A percentile compares a stretch with the other conserved stretches of the same genome.
phyloP scores from a whole-genome alignment of 106 monocot genomes.

The Ottelia alismoides region DNA sequence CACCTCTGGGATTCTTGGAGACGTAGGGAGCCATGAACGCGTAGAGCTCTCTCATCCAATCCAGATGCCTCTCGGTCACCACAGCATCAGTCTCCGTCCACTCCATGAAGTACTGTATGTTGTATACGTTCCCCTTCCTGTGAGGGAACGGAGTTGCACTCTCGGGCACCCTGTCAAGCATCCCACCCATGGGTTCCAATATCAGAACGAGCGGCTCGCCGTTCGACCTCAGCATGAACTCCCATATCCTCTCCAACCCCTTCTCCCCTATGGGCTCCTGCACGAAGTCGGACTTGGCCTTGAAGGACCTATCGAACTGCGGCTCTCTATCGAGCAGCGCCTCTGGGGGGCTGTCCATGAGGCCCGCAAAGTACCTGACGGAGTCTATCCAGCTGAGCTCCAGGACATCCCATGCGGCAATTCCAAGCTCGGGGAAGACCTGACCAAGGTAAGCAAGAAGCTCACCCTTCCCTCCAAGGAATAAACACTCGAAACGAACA shows the following conservation, averaged over 20 bases:
- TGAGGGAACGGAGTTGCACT: conserved; percentile 1
- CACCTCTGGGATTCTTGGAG: background rate
- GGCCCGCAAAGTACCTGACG: conserved; percentile 3
- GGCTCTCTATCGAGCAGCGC: background rate
- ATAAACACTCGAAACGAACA: background rate
- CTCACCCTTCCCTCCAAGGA: background rate
- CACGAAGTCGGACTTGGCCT: conserved; percentile 13
- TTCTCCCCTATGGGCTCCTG: conserved; percentile 2
- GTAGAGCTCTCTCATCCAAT: conserved; percentile 10
- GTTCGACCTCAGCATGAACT: background rate
- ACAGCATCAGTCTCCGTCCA: background rate
- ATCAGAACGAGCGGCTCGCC: background rate
- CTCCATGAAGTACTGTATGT: conserved; percentile 6
- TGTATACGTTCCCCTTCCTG: conserved; percentile 3
- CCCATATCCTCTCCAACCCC: background rate
- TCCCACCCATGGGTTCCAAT: conserved; percentile 5
- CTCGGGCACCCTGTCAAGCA: background rate
- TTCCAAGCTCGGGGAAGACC: conserved; percentile 3
- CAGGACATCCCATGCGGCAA: background rate
- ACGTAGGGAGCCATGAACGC: conserved; percentile 2
- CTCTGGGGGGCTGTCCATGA: background rate
- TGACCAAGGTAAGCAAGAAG: background rate
- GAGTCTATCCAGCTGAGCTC: conserved; percentile 7
- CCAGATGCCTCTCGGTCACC: conserved; percentile 3
- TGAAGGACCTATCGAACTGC: background rate